A percentile compares a stretch with the other conserved stretches of the same genome.
These are phyloP conservation scores for Boletus sp. DNA, from an alignment of 768 basidiomycete genomes.

Conservation along the genomic window DNA sequence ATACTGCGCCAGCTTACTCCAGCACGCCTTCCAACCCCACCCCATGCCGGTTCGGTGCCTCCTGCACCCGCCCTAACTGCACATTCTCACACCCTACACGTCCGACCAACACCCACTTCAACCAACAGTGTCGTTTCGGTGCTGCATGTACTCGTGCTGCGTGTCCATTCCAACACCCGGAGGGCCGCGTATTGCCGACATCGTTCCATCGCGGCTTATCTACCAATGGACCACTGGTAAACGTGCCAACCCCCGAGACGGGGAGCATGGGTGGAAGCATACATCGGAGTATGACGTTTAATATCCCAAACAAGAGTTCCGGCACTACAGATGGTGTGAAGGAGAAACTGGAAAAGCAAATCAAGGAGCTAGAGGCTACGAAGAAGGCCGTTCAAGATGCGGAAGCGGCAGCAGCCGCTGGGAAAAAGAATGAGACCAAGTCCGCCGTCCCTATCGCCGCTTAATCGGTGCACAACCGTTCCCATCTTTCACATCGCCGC, in stretches of 20 bases:
- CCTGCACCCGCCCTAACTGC: slow-evolving; percentile 68
- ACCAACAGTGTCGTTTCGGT: slow-evolving; percentile 77
- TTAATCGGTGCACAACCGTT: slow-evolving; percentile 6
- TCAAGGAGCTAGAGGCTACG: slow-evolving; percentile 66
- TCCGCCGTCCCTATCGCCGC: slow-evolving; percentile 43
- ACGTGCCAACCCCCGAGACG: slow-evolving; percentile 56
- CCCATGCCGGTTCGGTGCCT: slow-evolving; percentile 66
- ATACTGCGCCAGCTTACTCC: slow-evolving; percentile 29
- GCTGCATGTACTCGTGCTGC: slow-evolving; percentile 78
- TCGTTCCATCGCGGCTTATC: slow-evolving; percentile 78
- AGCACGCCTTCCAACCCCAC: slow-evolving; percentile 29
- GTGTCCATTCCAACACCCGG: slow-evolving; percentile 91
- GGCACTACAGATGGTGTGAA: slow-evolving; percentile 36
- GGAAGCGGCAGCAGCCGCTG: slow-evolving; percentile 53
- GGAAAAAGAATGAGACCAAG: slow-evolving; percentile 56
- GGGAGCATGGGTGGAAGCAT: slow-evolving; percentile 68
- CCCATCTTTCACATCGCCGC: not conserved
- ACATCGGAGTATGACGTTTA: slow-evolving; percentile 71
- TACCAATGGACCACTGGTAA: slow-evolving; percentile 57
- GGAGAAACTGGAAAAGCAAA: slow-evolving; percentile 47
- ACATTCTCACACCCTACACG: slow-evolving; percentile 64
- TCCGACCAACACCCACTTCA: slow-evolving; percentile 34
- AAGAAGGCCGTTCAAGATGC: slow-evolving; percentile 67
- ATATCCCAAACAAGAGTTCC: slow-evolving; percentile 34
- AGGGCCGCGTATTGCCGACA: slow-evolving; percentile 74